Base-by-base conservation (phyloP, 495 filamentous ascomycete species). In the Annulohypoxylon maeteangense region DNA sequence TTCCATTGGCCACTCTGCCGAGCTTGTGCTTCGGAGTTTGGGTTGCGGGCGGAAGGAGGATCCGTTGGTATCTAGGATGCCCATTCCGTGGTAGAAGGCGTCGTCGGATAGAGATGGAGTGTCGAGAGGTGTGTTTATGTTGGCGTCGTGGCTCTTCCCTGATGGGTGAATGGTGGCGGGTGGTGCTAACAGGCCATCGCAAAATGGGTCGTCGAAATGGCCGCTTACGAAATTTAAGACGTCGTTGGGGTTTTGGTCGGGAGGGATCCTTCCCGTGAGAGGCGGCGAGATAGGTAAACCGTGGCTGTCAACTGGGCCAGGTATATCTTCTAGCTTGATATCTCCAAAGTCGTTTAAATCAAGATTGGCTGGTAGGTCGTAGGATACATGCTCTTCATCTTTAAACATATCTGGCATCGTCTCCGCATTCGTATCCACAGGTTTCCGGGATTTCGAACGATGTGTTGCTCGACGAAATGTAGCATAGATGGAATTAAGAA, bases 191-290 rank as follows among this genome's bases (percentile, higher is more conserved):
- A 72, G 59, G 32, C 65, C 60, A 16, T 78, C 71, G 45, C 67
- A 40, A 59, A 84, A 83, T 6, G 79, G 79, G 48, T 83, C 79
- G 2, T 82, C 80, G 8, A 83, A 62, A 27, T 76, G 72, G 10
- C 73, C 76, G 54, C 55, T 80, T 18, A 80, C 71, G 38, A 81
- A 77, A 16, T 54, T 59, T 20, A 66, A 64, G 5, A 65, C 25
- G 31, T 59, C 51, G 22, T 44, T 65, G 3, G 60, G 60, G 7
- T 67, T 65, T n/a, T 56, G 62, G 10, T 73, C 66, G 16, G 71
- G 64, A 36, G 77, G 68, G 62, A 80, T 75, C 10, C 70, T 64
- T 14, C 74, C 76, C 0, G 80, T 82, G 5, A 79, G 72, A 0
- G 79, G 77, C 7, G 79, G 80, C 1, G 80, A 82, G n/a, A 78